These are phyloP conservation scores for Potentilla sterilis DNA, from an alignment of 306 rosid species.

Conservation along the genomic window DNA sequence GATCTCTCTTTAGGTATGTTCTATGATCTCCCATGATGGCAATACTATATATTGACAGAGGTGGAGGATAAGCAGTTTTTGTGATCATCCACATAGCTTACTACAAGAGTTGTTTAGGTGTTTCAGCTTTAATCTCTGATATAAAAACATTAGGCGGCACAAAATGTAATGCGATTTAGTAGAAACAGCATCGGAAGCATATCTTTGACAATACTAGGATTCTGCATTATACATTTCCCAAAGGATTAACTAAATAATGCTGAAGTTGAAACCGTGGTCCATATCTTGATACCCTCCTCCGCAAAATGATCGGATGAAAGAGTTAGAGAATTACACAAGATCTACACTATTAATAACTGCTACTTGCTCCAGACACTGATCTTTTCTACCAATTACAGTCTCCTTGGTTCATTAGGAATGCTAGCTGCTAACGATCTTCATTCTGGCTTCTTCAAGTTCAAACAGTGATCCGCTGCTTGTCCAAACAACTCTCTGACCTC, in stretches of 20 bases:
- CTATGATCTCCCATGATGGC: no score
- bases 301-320: background rate
- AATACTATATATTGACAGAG: no score
- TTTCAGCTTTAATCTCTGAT: background rate
- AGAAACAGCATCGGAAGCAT: background rate
- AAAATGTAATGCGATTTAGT: background rate
- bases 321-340: background rate
- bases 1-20: conserved; percentile 13
- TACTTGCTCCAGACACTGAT: background rate
- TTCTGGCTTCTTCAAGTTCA: conserved; percentile 23
- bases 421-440: conserved; percentile 1
- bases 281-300: background rate
- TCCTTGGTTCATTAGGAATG: background rate
- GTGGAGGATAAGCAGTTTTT: no score
- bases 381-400: background rate
- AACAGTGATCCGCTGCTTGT: conserved; percentile 18
- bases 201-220: background rate
- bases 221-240: background rate
- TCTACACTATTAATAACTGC: background rate
- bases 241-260: background rate
- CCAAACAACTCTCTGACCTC: conserved; percentile 23
- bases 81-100: background rate
- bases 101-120: background rate
- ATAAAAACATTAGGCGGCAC: background rate
- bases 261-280: background rate